phyloP scores from a whole-genome alignment of 306 rosid species.

The Spatholobus suberectus region DNA sequence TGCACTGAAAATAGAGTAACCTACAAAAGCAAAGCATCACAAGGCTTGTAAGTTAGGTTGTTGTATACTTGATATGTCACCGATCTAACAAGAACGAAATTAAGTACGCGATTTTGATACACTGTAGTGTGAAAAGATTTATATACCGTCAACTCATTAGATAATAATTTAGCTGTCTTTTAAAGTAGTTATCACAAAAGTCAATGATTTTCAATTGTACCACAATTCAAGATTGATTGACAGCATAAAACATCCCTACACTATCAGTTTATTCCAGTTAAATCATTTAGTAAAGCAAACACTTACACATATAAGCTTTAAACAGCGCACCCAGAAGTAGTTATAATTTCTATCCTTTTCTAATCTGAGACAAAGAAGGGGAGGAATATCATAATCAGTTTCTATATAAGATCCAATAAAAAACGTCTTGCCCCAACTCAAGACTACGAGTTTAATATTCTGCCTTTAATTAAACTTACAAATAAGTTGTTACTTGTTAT shows the following conservation, averaged over 20 bases:
- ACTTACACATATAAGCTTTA: constrained; percentile 83
- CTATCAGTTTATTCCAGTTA: background rate
- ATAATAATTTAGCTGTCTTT: background rate
- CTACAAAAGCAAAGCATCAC: constrained; percentile 50
- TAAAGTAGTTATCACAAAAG: too few species aligned
- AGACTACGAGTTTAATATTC: background rate
- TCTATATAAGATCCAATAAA: background rate
- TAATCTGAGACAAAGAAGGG: constrained; percentile 57
- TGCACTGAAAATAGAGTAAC: constrained; percentile 73
- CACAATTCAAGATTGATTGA: background rate
- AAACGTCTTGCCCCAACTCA: background rate
- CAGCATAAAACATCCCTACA: background rate
- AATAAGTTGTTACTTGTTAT: background rate
- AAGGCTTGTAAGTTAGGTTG: constrained; percentile 23
- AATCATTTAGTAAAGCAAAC: background rate
- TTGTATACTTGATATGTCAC: background rate
- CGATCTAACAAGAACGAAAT: background rate
- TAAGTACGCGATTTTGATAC: background rate
- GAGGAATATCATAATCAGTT: constrained; percentile 3
- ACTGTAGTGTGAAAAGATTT: background rate
- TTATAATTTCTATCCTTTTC: constrained; percentile 75
- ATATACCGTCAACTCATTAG: background rate
- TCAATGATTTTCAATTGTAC: background rate
- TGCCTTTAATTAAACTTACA: background rate
- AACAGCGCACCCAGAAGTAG: constrained; percentile 76